Conservation (phyloP, 148 eudicot species). For the Spergularia marina region DNA sequence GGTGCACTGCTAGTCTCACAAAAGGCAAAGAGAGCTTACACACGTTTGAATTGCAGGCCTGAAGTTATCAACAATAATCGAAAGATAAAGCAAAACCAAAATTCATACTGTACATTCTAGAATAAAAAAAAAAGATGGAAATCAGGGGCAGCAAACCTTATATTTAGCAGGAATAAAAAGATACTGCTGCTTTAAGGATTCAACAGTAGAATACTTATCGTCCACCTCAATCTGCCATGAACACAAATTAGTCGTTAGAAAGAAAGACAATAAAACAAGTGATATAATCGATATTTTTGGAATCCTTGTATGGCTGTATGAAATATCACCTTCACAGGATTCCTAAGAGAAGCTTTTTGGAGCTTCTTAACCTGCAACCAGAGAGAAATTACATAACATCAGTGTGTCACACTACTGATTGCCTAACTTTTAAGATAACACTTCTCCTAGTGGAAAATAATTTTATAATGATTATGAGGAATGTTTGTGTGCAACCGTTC, state of each 20-base stretch:
- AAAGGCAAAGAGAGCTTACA: no score
- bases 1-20: no score
- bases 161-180: constrained; percentile 63
- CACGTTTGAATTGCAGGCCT: no score
- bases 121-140: background rate
- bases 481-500: no score
- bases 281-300: background rate
- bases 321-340: constrained; percentile 75
- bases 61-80: no score
- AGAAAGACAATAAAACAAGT: background rate
- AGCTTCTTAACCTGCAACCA: constrained; percentile 75
- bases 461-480: no score
- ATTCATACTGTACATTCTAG: background rate
- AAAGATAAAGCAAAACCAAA: background rate
- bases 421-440: background rate
- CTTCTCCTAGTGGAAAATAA: no score
- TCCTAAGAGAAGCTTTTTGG: constrained; percentile 79
- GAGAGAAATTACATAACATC: constrained; percentile 13
- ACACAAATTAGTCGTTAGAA: constrained; percentile 7
- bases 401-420: background rate
- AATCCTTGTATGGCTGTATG: background rate
- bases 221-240: constrained; percentile 63
- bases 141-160: constrained; percentile 48
- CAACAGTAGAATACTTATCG: constrained; percentile 86
- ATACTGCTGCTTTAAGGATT: constrained; percentile 72